phyloP scores from a whole-genome alignment of 1,284 basidiomycete species.

The Fomitopsis pinicola region DNA sequence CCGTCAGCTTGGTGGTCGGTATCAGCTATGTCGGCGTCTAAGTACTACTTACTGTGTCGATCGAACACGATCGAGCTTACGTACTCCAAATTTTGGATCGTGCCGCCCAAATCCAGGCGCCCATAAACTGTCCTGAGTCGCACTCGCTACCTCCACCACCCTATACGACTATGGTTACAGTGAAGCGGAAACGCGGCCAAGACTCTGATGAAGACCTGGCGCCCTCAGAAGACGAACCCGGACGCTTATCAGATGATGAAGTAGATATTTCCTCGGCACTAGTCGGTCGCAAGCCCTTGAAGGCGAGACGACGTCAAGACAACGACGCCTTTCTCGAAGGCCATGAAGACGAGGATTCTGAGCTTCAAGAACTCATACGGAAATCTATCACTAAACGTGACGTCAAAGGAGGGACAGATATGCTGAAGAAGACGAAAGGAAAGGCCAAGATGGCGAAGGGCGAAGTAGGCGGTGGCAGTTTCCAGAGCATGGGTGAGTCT shows the following conservation, averaged over 20 bases:
- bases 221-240: constrained; percentile 1
- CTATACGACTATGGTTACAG: not conserved
- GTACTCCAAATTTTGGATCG: not conserved
- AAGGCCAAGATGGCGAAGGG: constrained; percentile 63
- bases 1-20: no score
- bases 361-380: constrained; percentile 56
- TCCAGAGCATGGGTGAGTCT: constrained; percentile 80
- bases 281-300: constrained; percentile 26
- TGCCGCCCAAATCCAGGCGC: not conserved
- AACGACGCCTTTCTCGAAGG: constrained; percentile 10
- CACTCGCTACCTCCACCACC: not conserved
- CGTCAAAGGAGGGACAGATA: constrained; percentile 63
- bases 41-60: not conserved
- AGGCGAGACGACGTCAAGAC: constrained; percentile 1
- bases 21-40: not conserved
- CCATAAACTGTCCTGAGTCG: not conserved
- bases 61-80: not conserved
- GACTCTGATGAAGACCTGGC: not conserved
- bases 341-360: constrained; percentile 46
- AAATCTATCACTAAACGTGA: constrained; percentile 63
- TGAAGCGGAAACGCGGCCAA: constrained; percentile 12
- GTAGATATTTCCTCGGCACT: constrained; percentile 46
- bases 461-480: constrained; percentile 79
- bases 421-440: constrained; percentile 68
- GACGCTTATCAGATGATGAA: constrained; percentile 33